These are phyloP conservation scores for Phytophthora colocasiae DNA, from an alignment of 352 stramenopile species.

Conservation along the genomic window DNA sequence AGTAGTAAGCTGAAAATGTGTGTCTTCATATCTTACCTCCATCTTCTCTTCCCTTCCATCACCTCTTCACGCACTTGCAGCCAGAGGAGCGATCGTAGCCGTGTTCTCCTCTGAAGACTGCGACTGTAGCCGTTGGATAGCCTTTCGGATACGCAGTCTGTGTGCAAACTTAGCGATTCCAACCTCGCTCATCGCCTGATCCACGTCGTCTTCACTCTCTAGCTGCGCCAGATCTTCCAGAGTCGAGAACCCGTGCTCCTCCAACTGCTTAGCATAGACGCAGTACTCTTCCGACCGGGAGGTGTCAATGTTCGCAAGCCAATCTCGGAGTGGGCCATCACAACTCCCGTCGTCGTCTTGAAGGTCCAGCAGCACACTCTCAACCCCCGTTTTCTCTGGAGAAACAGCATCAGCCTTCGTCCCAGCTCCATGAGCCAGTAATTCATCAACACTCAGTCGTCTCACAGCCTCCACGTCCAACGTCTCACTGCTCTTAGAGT, in stretches of 20 bases:
- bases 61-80: constrained; percentile 40
- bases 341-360: constrained; percentile 36
- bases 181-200: constrained; percentile 78
- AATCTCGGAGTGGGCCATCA: constrained; percentile 45
- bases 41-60: constrained; percentile 9
- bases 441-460: constrained; percentile 62
- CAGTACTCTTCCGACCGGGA: constrained; percentile 58
- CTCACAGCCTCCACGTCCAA: constrained; percentile 53
- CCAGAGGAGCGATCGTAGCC: constrained; percentile 30
- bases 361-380: constrained; percentile 36
- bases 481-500: constrained; percentile 32
- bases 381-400: constrained; percentile 45
- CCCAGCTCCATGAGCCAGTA: constrained; percentile 37
- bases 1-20: constrained; percentile 42
- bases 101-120: constrained; percentile 23
- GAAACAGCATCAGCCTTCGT: constrained; percentile 35
- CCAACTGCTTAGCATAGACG: constrained; percentile 63
- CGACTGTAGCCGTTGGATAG: constrained; percentile 59
- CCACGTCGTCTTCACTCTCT: constrained; percentile 67
- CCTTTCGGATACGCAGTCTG: constrained; percentile 71
- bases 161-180: constrained; percentile 83
- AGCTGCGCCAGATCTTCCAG: constrained; percentile 67
- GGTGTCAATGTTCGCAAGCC: constrained; percentile 63
- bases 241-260: constrained; percentile 69
- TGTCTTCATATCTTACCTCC: constrained; percentile 31